These are phyloP conservation scores for Spinellus fusiger DNA, from an alignment of 192 early-diverging fungal species.

Conservation along the genomic window DNA sequence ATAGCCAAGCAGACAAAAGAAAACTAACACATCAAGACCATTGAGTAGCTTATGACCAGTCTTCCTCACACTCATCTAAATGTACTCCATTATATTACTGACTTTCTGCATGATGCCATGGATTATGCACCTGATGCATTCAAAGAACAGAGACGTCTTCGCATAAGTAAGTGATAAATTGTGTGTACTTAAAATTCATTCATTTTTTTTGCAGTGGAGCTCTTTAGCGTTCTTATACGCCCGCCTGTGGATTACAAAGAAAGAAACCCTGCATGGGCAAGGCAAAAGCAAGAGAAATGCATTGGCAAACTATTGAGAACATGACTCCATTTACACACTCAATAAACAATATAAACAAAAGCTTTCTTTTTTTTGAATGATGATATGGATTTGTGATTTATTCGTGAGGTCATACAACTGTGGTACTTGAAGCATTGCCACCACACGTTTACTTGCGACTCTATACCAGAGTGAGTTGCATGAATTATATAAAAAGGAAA, in stretches of 20 bases:
- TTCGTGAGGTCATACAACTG: not conserved
- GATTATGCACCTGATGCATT: constrained; percentile 4
- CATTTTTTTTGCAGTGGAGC: constrained; percentile 21
- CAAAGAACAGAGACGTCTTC: constrained; percentile 25
- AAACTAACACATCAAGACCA: constrained; percentile 7
- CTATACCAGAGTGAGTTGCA: not conserved
- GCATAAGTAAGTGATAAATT: constrained; percentile 38
- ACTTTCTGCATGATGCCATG: constrained; percentile 68
- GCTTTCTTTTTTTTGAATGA: not conserved
- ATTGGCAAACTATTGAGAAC: constrained; percentile 8
- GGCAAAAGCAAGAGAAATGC: constrained; percentile 14
- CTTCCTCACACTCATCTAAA: constrained; percentile 66
- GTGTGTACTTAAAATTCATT: not conserved
- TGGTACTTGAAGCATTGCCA: not conserved
- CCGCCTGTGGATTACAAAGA: constrained; percentile 25
- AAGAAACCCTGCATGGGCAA: constrained; percentile 21
- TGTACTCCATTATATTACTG: constrained; percentile 75
- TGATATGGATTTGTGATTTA: not conserved
- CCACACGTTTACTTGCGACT: not conserved
- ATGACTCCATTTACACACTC: not conserved
- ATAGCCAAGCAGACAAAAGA: too few species aligned
- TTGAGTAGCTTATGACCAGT: constrained; percentile 47
- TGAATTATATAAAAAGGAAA: not conserved
- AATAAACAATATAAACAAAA: not conserved
- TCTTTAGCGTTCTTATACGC: constrained; percentile 36